phyloP scores from a whole-genome alignment of 2,329 filamentous ascomycete genomes.

The Setomelanomma holmii region DNA sequence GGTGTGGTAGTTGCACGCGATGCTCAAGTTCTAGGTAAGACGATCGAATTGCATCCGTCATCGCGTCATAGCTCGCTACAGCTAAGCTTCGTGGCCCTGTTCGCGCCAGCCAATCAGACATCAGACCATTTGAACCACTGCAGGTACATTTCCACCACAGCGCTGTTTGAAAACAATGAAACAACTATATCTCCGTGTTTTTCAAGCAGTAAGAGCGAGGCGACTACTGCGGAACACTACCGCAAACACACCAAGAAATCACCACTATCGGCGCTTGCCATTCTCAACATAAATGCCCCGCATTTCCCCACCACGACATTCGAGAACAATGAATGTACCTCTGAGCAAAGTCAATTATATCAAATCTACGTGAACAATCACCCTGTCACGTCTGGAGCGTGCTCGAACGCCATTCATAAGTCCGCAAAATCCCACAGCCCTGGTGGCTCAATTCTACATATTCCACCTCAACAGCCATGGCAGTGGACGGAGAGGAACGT shows the following conservation, averaged over 20 bases:
- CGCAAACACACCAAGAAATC: not conserved
- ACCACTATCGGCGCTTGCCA: not conserved
- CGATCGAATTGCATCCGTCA: slow-evolving; percentile 23
- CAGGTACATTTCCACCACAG: slow-evolving; percentile 6
- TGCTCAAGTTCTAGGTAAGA: slow-evolving; percentile 7
- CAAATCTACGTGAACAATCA: not conserved
- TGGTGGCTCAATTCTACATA: not conserved
- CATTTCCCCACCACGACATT: slow-evolving; percentile 1
- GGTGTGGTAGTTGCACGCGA: slow-evolving; percentile 4
- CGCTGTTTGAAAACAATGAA: not conserved
- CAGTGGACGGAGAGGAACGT: not conserved
- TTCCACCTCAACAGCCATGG: slow-evolving; percentile 14
- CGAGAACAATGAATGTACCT: not conserved
- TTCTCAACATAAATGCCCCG: slow-evolving; percentile 3
- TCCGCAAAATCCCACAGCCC: too few species aligned
- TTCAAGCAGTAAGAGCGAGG: not conserved
- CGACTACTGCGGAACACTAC: not conserved
- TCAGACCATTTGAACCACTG: slow-evolving; percentile 1
- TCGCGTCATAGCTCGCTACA: slow-evolving; percentile 40
- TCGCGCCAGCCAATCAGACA: slow-evolving; percentile 2
- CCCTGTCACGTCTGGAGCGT: too few species aligned
- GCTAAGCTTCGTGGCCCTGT: slow-evolving; percentile 22
- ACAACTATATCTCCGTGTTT: not conserved
- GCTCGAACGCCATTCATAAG: too few species aligned
- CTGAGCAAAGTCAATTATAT: not conserved